A percentile compares a stretch with the other conserved stretches of the same genome.
These are phyloP conservation scores for Candida yuanshanica DNA, from an alignment of 805 yeast genomes.

Conservation along the genomic window DNA sequence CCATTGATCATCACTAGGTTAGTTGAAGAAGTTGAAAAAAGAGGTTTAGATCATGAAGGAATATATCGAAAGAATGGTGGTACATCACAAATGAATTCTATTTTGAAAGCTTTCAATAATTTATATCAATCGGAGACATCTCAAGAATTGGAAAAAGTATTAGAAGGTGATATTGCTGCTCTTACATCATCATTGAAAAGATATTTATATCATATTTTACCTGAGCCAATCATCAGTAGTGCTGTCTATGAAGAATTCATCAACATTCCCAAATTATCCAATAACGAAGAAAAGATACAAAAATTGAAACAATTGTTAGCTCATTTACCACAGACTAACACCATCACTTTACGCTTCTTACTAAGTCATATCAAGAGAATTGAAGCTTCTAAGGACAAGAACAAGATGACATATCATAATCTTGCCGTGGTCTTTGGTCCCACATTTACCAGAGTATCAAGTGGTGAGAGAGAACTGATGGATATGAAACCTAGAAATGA, in stretches of 20 bases:
- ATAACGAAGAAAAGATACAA: conserved; percentile 23
- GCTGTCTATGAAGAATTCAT: conserved; percentile 64
- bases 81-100: conserved; percentile 29
- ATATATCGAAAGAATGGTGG: conserved; percentile 78
- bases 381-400: conserved; percentile 43
- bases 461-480: conserved; percentile 73
- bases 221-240: conserved; percentile 78
- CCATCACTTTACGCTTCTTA: conserved; percentile 47
- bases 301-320: conserved; percentile 41
- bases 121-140: conserved; percentile 27
- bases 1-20: conserved; percentile 74
- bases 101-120: conserved; percentile 27
- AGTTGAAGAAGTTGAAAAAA: conserved; percentile 65
- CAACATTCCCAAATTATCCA: conserved; percentile 37
- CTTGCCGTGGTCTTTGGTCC: conserved; percentile 94
- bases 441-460: conserved; percentile 71
- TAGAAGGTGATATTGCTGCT: conserved; percentile 73
- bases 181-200: conserved; percentile 83
- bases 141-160: conserved; percentile 27
- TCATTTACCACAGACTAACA: conserved; percentile 64
- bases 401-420: conserved; percentile 80
- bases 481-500: conserved; percentile 82
- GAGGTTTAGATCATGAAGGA: conserved; percentile 80
- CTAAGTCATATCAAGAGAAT: conserved; percentile 63
- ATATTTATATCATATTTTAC: conserved; percentile 67